Base-by-base conservation (phyloP, 2,329 filamentous ascomycete species). In the Trematosphaeria pertusa region DNA sequence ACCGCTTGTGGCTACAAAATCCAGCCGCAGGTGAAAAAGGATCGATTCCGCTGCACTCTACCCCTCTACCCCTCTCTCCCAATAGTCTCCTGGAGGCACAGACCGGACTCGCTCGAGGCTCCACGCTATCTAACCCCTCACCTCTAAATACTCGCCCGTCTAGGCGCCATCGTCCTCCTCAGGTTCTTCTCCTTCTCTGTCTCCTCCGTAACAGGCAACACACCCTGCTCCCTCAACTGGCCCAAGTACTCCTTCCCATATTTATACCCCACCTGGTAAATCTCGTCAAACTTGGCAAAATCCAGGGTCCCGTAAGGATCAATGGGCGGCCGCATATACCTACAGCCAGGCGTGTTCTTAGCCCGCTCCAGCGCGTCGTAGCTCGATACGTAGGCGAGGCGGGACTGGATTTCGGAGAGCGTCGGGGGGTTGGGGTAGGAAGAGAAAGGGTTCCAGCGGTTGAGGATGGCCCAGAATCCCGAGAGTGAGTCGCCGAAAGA, bases 271-370 rank as follows among this genome's bases (percentile, higher is more conserved):
- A 97, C 81, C 58, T 88, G 81, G 65, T 95, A 96, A 43, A 99
- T 93, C 78, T 99, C 95, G 64, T 97, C 93, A 71, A 99, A 99
- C 72, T 96, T 97, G 52, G 86, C 89, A 77, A 99, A 99, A 48
- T 99, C 94, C 21, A 99, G 77, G 1, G 94, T 99, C 4, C 92
- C 94, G 61, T 96, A 99, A 1, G 84, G 81, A 65, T 97, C 94
- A 53, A 99, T 88, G 0, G 94, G 94, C 4, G 95, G 95, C 1
- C 94, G 84, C 90, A 99, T 96, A 72, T 99, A 99, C 41, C 96
- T 80, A 71, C 93, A 97, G 0, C 94, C 94, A 0, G 91, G 85
- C 64, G 88, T 93, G 4, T 81, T 87, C 79, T 99, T 99, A 18
- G 94, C 94, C 28, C 92, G 83, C 72, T 99, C 94, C 19, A 99